phyloP scores from a whole-genome alignment of 169 alveolate genomes.

The Pseudocohnilembus persalinus region DNA sequence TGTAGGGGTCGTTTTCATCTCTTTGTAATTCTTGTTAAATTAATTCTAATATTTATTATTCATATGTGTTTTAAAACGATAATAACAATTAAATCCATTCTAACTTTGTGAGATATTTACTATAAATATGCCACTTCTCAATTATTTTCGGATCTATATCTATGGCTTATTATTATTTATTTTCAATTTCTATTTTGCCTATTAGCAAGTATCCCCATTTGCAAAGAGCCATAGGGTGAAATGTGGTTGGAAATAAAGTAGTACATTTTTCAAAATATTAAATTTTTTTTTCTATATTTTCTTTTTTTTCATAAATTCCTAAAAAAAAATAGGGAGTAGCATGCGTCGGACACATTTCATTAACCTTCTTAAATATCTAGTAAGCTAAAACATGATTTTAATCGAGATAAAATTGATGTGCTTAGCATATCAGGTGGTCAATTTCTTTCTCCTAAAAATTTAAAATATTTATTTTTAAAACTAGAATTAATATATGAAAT shows the following conservation, averaged over 20 bases:
- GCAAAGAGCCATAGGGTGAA: background rate
- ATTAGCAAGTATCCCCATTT: background rate
- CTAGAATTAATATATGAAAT: no score
- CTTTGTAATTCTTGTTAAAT: background rate
- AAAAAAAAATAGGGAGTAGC: background rate
- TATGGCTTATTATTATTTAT: background rate
- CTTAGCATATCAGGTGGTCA: background rate
- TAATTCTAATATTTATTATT: background rate
- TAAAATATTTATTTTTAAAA: no score
- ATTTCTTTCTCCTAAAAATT: background rate
- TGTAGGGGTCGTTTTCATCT: background rate
- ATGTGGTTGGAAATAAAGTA: background rate
- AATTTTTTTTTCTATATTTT: no score
- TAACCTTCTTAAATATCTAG: background rate
- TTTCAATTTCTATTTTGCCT: background rate
- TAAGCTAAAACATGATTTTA: no score
- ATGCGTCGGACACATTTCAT: background rate
- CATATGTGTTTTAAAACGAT: background rate
- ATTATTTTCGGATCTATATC: background rate
- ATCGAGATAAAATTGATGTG: background rate
- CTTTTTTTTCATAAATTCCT: background rate
- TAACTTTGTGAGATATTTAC: background rate
- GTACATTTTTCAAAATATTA: background rate
- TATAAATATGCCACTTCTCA: no score
- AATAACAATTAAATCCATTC: background rate